These are phyloP conservation scores for Fusarium nurragi DNA, from an alignment of 2,329 filamentous ascomycete species.

Conservation along the genomic window DNA sequence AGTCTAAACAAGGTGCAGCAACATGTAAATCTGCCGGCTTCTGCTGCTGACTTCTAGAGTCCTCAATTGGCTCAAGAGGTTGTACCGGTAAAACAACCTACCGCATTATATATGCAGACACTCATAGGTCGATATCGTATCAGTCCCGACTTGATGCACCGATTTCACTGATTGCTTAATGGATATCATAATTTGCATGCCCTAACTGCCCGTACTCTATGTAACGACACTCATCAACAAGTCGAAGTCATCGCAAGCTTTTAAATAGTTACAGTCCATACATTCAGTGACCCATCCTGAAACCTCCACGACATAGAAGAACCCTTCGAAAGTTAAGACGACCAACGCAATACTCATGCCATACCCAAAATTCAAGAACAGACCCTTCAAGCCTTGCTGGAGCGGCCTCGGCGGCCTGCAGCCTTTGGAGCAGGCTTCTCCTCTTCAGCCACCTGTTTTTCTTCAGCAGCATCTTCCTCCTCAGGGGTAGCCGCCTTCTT, in stretches of 20 bases:
- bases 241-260: conserved; percentile 8
- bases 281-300: neutral
- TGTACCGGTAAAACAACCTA: neutral
- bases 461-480: conserved; percentile 28
- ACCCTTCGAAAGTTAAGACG: neutral
- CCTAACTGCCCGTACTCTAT: neutral
- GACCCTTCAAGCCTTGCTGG: conserved; percentile 35
- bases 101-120: neutral
- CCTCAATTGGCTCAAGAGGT: neutral
- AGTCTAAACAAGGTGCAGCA: neutral
- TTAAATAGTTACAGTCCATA: conserved; percentile 12
- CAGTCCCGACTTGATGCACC: neutral
- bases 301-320: neutral
- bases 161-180: neutral
- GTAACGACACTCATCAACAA: neutral
- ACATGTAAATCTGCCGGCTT: too few relatives aligned
- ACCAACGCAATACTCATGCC: neutral
- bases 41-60: neutral
- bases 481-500: conserved; percentile 28
- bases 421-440: conserved; percentile 50
- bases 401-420: conserved; percentile 40
- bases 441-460: conserved; percentile 30
- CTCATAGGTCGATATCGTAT: neutral
- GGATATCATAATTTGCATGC: neutral
- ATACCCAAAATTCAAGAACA: neutral